These are phyloP conservation scores for Pleurotus eryngii DNA, from an alignment of 768 basidiomycete species.

Conservation along the genomic window DNA sequence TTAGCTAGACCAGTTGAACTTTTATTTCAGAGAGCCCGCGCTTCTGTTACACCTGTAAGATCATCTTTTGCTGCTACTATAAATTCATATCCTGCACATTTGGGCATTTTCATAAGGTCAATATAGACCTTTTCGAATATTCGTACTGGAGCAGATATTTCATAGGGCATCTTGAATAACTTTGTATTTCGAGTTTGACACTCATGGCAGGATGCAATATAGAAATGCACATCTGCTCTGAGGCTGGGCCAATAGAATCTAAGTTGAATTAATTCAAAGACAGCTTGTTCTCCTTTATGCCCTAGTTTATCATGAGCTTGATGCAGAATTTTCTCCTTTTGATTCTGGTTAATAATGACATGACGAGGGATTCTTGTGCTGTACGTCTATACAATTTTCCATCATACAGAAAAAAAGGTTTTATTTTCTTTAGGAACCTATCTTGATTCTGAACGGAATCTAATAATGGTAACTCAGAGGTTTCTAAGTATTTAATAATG, in stretches of 20 bases:
- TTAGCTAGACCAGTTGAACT: slow-evolving; percentile 15
- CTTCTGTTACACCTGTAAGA: slow-evolving; percentile 23
- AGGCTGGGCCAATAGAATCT: slow-evolving; percentile 18
- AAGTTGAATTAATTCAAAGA: too few relatives aligned
- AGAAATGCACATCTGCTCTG: slow-evolving; percentile 16
- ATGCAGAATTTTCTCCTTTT: too few relatives aligned
- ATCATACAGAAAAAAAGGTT: too few relatives aligned
- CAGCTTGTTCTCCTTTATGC: too few relatives aligned
- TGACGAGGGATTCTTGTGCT: too few relatives aligned
- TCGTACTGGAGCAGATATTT: neutral
- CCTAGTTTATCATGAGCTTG: too few relatives aligned
- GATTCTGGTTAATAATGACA: too few relatives aligned
- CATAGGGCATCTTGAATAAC: slow-evolving; percentile 13
- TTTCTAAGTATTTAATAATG: too few relatives aligned
- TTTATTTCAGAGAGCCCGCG: slow-evolving; percentile 15
- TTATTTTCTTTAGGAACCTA: too few relatives aligned
- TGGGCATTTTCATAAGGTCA: slow-evolving; percentile 27
- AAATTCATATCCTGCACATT: slow-evolving; percentile 11
- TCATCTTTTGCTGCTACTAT: slow-evolving; percentile 28
- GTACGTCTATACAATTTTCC: too few relatives aligned
- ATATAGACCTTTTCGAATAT: slow-evolving; percentile 20
- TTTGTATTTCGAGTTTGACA: slow-evolving; percentile 18
- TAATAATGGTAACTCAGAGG: too few relatives aligned
- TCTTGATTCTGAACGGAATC: too few relatives aligned
- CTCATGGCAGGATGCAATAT: slow-evolving; percentile 19